Evolutionary conservation across 768 basidiomycete species (phyloP).

Genomic region (Russula abietina): DNA sequence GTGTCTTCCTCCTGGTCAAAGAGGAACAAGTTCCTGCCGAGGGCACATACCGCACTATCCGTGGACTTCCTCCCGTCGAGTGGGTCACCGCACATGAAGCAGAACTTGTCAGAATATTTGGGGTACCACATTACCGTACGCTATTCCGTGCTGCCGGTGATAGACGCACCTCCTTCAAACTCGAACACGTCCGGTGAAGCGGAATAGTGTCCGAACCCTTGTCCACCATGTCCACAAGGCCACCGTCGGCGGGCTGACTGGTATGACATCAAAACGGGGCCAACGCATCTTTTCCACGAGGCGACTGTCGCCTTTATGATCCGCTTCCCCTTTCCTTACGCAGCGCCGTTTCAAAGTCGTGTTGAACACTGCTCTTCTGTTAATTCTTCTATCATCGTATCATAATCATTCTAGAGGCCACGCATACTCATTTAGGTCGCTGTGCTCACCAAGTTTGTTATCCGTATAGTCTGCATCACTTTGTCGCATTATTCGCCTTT

Average conservation of each 20-base stretch:
- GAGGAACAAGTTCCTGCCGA: conserved; percentile 65
- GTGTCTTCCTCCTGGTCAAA: conserved; percentile 49
- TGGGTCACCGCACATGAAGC: conserved; percentile 71
- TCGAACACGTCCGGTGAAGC: conserved; percentile 46
- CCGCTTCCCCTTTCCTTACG: conserved; percentile 8
- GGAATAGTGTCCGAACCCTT: conserved; percentile 17
- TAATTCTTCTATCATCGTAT: conserved; percentile 13
- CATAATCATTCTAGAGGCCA: conserved; percentile 10
- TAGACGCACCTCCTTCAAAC: conserved; percentile 64
- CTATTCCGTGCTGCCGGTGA: conserved; percentile 69
- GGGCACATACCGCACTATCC: conserved; percentile 66
- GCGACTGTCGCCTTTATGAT: conserved; percentile 18
- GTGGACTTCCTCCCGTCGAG: conserved; percentile 68
- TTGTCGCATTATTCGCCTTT: conserved; percentile 19
- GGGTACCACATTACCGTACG: conserved; percentile 62
- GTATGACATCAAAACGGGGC: conserved; percentile 27
- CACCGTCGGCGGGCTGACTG: conserved; percentile 14
- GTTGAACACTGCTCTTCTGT: conserved; percentile 11
- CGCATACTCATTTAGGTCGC: conserved; percentile 18
- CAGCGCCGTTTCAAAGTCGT: conserved; percentile 8
- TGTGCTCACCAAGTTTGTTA: conserved; percentile 23
- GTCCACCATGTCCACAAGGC: conserved; percentile 24
- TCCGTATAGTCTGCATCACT: conserved; percentile 21
- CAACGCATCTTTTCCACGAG: conserved; percentile 25
- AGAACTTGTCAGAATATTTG: conserved; percentile 66